Base-by-base conservation (phyloP, 2,329 filamentous ascomycete species). In the Cytospora paraplurivora region DNA sequence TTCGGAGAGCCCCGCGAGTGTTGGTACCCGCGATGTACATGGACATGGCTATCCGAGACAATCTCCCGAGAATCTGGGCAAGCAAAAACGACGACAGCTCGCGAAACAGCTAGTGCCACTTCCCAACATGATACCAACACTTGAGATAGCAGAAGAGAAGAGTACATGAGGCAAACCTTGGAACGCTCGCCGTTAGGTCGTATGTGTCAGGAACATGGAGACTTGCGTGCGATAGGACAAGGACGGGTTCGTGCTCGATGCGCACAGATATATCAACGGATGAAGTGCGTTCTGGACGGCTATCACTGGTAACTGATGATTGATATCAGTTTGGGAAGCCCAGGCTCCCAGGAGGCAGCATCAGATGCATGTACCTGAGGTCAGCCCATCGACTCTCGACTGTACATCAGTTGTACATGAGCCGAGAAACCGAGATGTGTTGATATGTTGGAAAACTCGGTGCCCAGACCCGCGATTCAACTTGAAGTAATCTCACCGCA, bases 21-120 rank as follows among this genome's bases (percentile, higher is more conserved):
- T 51, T 51, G 49, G 49, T 27, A 32, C 19, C 12, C 11, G 12
- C 17, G 50, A 32, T 59, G 57, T 49, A 11, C 13, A 47, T 59
- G 34, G n/a, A 32, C 47, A 32, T n/a, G 27, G 35, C 21, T 34
- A 34, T 11, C 7, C 57, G 13, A 54, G 50, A 10, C 41, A 34
- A 47, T 37, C 8, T 21, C 58, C 32, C 58, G 27, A 27, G 11
- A 11, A 10, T 34, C 38, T 37, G 47, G 38, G 35, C 37, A 59
- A 19, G 56, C 32, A 34, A 33, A 27, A 32, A 41, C 47, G 33
- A n/a, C 56, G 41, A 38, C 15, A 32, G 49, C 51, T 38, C 47
- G 34, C 19, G 35, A 51, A 32, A 52, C 33, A 34, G 47, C 41
- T 37, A 53, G 19, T 33, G 15, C 27, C 27, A 27, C 35, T 37